These are phyloP conservation scores for Trypanosoma grayi DNA, from an alignment of 208 protist genomes.

Conservation along the genomic window DNA sequence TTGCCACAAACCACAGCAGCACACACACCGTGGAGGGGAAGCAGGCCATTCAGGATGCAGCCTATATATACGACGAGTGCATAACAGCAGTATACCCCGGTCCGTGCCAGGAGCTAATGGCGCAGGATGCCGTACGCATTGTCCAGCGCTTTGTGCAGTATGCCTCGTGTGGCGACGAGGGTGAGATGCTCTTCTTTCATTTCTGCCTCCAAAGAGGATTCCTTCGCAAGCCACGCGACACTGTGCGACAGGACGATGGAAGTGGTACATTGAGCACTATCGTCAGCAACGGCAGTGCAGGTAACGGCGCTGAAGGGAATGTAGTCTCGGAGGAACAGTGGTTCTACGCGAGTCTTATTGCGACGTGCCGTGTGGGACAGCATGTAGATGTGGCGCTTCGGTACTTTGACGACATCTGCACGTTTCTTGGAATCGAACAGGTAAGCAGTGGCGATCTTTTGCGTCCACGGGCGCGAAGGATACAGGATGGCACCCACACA, in stretches of 20 bases:
- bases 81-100: conserved; percentile 12
- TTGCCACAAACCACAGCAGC: conserved; percentile 35
- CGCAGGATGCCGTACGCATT: conserved; percentile 19
- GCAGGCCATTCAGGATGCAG: conserved; percentile 37
- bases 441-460: conserved; percentile 16
- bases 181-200: conserved; percentile 69
- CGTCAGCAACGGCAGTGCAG: not conserved
- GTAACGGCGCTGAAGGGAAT: conserved; percentile 3
- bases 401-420: conserved; percentile 46
- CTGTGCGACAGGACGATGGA: not conserved
- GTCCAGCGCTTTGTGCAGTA: conserved; percentile 43
- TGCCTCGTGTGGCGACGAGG: conserved; percentile 60
- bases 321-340: conserved; percentile 12
- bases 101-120: conserved; percentile 2
- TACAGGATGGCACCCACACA: not conserved
- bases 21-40: conserved; percentile 20
- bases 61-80: conserved; percentile 28
- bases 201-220: conserved; percentile 40
- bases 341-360: conserved; percentile 63
- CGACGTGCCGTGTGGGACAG: conserved; percentile 49
- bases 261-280: not conserved
- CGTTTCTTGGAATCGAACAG: conserved; percentile 24
- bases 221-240: conserved; percentile 23
- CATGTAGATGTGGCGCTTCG: conserved; percentile 43
- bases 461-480: not conserved